Evolutionary conservation across 1,284 basidiomycete genomes (phyloP), one percentile per base, ranked within the genome.

Genomic region (Golubevia pallescens): DNA sequence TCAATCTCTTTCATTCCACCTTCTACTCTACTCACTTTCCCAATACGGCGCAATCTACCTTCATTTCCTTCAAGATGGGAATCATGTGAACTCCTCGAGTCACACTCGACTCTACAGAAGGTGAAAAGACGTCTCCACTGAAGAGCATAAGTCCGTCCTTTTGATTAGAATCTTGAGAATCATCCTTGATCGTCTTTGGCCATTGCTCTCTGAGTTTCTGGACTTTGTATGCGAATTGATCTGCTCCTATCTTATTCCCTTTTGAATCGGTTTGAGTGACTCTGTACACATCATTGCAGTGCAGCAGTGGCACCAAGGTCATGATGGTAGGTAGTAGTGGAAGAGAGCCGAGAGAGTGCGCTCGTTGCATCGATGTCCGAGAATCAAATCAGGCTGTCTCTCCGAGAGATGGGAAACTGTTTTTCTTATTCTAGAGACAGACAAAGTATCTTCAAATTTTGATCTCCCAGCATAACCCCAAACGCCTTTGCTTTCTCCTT

Each of bases 71-170:
- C 65, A 73, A 68, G 8, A 68, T 59, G 68, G 88, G 77, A 73
- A 93, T 93, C 93, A 96, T 93, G 89, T 96, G 93, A 67, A 92
- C 93, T 54, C 94, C 94, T 83, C 94, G 88, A 2, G 94, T 95
- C 21, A 97, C 91, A 6, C 91, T 91, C 75, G 91, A 93, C 86
- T 95, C 93, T 0, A 94, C 89, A 2, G 92, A 93, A 0, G 93
- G 94, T 19, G 91, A 91, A 83, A 94, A 94, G 58, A 77, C 72
- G 83, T 96, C 94, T 3, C 94, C 94, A 28, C 93, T 94, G 86
- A 96, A 97, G 1, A 97, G 86, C 0, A 92, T 88, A 2, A 97
- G 87, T 0, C 94, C 94, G 71, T 93, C 91, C 67, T 87, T 88
- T 58, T 87, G 86, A 1, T 89, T 89, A 71, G 90, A 89, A 10